These are phyloP conservation scores for Abrus pulchellus DNA, from an alignment of 306 rosid species.

Conservation along the genomic window DNA sequence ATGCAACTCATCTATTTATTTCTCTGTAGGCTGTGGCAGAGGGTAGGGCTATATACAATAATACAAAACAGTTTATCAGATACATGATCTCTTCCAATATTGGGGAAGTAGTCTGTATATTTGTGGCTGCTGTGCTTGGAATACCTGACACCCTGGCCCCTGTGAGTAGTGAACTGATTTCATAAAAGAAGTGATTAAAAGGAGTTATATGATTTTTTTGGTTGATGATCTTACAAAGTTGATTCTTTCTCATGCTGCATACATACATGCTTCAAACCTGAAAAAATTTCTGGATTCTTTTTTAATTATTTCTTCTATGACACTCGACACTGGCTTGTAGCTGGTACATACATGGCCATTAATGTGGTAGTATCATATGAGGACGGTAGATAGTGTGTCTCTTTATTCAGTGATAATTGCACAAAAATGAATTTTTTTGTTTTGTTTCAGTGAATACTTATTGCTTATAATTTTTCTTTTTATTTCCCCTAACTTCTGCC, in stretches of 20 bases:
- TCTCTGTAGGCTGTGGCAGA: constrained; percentile 91
- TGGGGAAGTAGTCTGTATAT: constrained; percentile 99
- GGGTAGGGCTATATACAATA: constrained; percentile 97
- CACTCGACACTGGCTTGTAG: constrained; percentile 21
- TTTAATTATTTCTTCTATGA: constrained; percentile 18
- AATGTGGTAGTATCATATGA: constrained; percentile 40
- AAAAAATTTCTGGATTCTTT: constrained; percentile 27
- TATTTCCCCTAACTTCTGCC: constrained; percentile 41
- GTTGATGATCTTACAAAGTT: not conserved
- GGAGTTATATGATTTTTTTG: constrained; percentile 25
- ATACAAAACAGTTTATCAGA: constrained; percentile 97
- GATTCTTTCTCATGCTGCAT: constrained; percentile 22
- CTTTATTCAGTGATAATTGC: constrained; percentile 31
- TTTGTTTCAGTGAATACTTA: constrained; percentile 38
- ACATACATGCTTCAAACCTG: constrained; percentile 23
- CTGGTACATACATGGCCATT: constrained; percentile 11
- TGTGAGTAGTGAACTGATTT: constrained; percentile 66
- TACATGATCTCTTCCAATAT: constrained; percentile 99
- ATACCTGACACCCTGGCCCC: constrained; percentile 99
- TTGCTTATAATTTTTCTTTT: constrained; percentile 1
- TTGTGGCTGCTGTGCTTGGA: constrained; percentile 99
- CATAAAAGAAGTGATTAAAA: constrained; percentile 29
- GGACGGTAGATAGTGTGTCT: not conserved
- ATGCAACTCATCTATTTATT: constrained; percentile 48
- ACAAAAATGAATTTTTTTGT: constrained; percentile 22